phyloP scores from a whole-genome alignment of 805 yeast species.

The Candida tibetensis region DNA sequence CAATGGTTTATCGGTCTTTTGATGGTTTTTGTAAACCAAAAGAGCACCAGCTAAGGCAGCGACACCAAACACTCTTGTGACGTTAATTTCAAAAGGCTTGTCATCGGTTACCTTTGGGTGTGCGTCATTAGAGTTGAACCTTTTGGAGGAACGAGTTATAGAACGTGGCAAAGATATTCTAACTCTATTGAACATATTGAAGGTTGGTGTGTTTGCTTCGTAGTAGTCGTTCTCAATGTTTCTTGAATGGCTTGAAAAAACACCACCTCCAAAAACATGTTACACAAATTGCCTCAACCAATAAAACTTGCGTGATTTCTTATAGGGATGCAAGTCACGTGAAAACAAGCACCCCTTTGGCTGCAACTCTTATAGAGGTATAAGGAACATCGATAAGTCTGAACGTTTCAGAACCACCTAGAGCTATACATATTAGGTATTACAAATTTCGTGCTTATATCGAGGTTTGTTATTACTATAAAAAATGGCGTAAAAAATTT shows the following conservation, averaged over 20 bases:
- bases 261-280: neutral
- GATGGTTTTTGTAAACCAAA: slow-evolving; percentile 32
- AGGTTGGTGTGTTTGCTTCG: neutral
- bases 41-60: slow-evolving; percentile 39
- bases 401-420: too few relatives aligned
- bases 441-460: too few relatives aligned
- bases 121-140: slow-evolving; percentile 13
- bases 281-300: slow-evolving; percentile 6
- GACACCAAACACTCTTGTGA: slow-evolving; percentile 40
- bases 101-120: slow-evolving; percentile 10
- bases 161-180: slow-evolving; percentile 9
- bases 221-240: neutral
- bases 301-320: neutral
- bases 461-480: too few relatives aligned
- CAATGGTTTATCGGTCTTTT: slow-evolving; percentile 33
- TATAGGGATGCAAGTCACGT: neutral
- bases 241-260: slow-evolving; percentile 2
- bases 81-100: slow-evolving; percentile 35
- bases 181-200: slow-evolving; percentile 12
- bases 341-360: too few relatives aligned
- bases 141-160: slow-evolving; percentile 10
- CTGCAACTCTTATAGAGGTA: too few relatives aligned
- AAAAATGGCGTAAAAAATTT: too few relatives aligned
- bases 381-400: too few relatives aligned
- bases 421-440: too few relatives aligned